Conservation (phyloP, 2,329 filamentous ascomycete genomes). For the Thielaviopsis musarum region DNA sequence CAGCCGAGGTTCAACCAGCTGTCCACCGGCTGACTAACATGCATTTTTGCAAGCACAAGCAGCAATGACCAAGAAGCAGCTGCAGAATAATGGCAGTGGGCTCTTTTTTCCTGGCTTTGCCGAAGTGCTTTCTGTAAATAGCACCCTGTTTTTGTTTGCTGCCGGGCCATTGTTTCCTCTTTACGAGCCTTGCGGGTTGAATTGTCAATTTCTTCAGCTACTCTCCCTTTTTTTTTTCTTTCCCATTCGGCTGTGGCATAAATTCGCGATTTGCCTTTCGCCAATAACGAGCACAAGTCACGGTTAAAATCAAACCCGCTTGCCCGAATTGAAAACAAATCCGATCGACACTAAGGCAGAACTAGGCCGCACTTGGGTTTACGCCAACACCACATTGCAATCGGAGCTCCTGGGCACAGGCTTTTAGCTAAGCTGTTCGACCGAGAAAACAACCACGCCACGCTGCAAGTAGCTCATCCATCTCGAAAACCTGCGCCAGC, state of each 20-base stretch:
- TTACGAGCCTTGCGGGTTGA: background rate
- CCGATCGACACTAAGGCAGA: background rate
- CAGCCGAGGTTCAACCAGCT: background rate
- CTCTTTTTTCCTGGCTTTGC: background rate
- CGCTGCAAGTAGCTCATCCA: background rate
- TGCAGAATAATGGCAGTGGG: background rate
- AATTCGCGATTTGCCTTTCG: background rate
- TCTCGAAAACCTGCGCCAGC: too few species aligned
- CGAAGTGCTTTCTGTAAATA: background rate
- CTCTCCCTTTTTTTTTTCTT: background rate
- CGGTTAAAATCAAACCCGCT: background rate
- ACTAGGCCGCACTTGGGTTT: too few species aligned
- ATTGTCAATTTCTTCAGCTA: background rate
- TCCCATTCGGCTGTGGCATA: background rate
- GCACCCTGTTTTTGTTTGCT: background rate
- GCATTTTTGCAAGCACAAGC: background rate
- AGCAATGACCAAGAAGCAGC: background rate
- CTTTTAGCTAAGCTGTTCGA: background rate
- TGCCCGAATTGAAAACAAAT: background rate
- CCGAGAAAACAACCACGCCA: background rate
- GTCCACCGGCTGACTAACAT: background rate
- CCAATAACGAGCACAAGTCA: background rate
- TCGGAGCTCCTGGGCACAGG: background rate
- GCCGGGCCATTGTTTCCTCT: background rate
- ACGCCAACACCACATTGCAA: too few species aligned